phyloP scores from a whole-genome alignment of 352 stramenopile genomes.

The Phytopythium boreale region DNA sequence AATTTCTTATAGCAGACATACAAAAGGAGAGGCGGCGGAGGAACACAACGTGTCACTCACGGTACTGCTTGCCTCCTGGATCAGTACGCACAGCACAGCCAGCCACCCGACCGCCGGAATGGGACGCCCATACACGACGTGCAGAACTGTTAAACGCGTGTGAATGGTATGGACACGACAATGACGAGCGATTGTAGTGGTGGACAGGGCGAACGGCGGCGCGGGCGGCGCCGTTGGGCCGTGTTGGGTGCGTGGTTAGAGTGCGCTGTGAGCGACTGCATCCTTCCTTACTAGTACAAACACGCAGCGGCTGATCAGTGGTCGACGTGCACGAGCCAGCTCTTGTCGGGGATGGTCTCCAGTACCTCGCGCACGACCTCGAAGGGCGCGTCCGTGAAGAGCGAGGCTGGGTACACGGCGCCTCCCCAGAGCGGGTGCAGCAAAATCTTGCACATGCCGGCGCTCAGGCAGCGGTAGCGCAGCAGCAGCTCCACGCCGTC shows the following conservation, averaged over 20 bases:
- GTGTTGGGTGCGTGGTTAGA: not conserved
- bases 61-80: too few relatives aligned
- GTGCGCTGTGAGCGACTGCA: not conserved
- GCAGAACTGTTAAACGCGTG: too few relatives aligned
- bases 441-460: slow-evolving; percentile 96
- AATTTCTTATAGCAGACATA: not conserved
- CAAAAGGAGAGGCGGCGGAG: too few relatives aligned
- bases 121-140: not conserved
- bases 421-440: slow-evolving; percentile 94
- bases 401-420: slow-evolving; percentile 94
- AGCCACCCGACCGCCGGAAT: not conserved
- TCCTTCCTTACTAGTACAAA: slow-evolving; percentile 3
- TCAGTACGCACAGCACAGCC: too few relatives aligned
- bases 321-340: slow-evolving; percentile 17
- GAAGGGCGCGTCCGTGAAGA: slow-evolving; percentile 93
- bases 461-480: slow-evolving; percentile 79
- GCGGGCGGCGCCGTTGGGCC: slow-evolving; percentile 2
- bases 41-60: too few relatives aligned
- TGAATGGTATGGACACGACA: too few relatives aligned
- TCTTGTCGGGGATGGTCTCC: slow-evolving; percentile 27
- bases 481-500: slow-evolving; percentile 91
- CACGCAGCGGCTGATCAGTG: not conserved
- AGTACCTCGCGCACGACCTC: slow-evolving; percentile 72
- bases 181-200: not conserved
- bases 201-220: slow-evolving; percentile 1